phyloP scores from a whole-genome alignment of 1,139 yeast species.

The Saccharomyces hybrid region DNA sequence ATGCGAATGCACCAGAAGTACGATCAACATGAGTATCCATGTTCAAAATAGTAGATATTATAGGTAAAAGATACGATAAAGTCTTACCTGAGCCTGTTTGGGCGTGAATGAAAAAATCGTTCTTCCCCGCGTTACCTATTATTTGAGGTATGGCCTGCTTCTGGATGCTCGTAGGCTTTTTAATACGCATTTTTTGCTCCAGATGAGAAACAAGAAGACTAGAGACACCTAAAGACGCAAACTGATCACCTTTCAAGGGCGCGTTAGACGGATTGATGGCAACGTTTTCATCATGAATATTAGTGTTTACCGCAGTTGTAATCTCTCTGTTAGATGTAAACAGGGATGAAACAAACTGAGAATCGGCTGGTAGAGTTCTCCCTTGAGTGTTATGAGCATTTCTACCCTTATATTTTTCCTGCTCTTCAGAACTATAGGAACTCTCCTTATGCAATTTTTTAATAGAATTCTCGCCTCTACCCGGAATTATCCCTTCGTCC shows the following conservation, averaged over 20 bases:
- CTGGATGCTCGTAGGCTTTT: constrained; percentile 81
- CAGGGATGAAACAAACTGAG: constrained; percentile 63
- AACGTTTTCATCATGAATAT: constrained; percentile 28
- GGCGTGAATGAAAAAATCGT: constrained; percentile 81
- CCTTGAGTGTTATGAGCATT: constrained; percentile 7
- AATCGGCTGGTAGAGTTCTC: constrained; percentile 9
- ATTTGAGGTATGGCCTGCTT: constrained; percentile 72
- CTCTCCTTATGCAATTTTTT: constrained; percentile 4
- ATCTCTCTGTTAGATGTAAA: constrained; percentile 64
- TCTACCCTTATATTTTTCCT: constrained; percentile 10
- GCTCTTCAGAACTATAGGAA: constrained; percentile 7
- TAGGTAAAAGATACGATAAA: constrained; percentile 74
- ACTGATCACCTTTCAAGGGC: constrained; percentile 48
- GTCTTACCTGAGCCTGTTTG: constrained; percentile 98
- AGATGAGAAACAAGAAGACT: constrained; percentile 48
- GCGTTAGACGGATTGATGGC: constrained; percentile 73
- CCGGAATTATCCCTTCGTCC: constrained; percentile 1
- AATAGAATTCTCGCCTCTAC: constrained; percentile 2
- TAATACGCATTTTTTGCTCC: constrained; percentile 49
- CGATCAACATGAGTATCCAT: constrained; percentile 52
- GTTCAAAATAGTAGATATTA: constrained; percentile 38
- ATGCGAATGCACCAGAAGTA: constrained; percentile 79
- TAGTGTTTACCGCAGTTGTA: constrained; percentile 22
- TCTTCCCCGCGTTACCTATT: constrained; percentile 33
- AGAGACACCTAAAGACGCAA: constrained; percentile 64